Percentiles rank a stretch among this genome's conserved stretches.
Evolutionary conservation across 2,329 filamentous ascomycete species (phyloP).

Genomic region (Paracamarosporium sp.): DNA sequence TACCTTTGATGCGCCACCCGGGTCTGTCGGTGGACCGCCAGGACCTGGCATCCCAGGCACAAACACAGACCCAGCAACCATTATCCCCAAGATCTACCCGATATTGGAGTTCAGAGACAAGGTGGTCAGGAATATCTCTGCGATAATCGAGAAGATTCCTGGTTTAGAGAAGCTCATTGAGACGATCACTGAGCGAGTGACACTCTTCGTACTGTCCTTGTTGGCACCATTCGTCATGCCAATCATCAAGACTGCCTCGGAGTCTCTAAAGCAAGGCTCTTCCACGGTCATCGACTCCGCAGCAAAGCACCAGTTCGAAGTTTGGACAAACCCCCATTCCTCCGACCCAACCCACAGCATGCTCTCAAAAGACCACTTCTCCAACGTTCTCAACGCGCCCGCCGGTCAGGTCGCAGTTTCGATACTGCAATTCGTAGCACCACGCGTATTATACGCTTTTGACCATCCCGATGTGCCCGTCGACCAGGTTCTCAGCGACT

Average conservation of each 20-base stretch:
- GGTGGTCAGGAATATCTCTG: slow-evolving; percentile 85
- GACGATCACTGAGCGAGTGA: slow-evolving; percentile 90
- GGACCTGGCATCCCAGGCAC: slow-evolving; percentile 72
- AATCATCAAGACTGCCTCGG: slow-evolving; percentile 85
- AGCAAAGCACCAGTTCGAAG: slow-evolving; percentile 58
- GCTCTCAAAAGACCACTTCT: slow-evolving; percentile 60
- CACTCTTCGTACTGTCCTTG: slow-evolving; percentile 88
- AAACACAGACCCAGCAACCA: slow-evolving; percentile 70
- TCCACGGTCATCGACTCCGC: slow-evolving; percentile 68
- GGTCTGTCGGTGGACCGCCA: slow-evolving; percentile 52
- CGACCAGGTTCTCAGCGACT: slow-evolving; percentile 82
- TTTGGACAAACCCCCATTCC: slow-evolving; percentile 56
- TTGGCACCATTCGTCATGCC: slow-evolving; percentile 91
- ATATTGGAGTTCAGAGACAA: slow-evolving; percentile 94
- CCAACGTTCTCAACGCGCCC: slow-evolving; percentile 57
- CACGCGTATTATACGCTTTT: slow-evolving; percentile 90
- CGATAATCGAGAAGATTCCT: slow-evolving; percentile 88
- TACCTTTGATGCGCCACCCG: slow-evolving; percentile 51
- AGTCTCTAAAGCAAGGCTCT: slow-evolving; percentile 84
- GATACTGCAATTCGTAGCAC: slow-evolving; percentile 85
- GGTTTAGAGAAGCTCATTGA: slow-evolving; percentile 89
- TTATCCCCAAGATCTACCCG: slow-evolving; percentile 78
- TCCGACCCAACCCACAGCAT: slow-evolving; percentile 60
- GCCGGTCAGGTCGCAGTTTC: slow-evolving; percentile 55
- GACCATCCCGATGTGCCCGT: slow-evolving; percentile 84